A percentile compares a stretch with the other conserved stretches of the same genome.
These are phyloP conservation scores for Penicillium fuscoglaucum DNA, from an alignment of 2,329 filamentous ascomycete species.

Conservation along the genomic window DNA sequence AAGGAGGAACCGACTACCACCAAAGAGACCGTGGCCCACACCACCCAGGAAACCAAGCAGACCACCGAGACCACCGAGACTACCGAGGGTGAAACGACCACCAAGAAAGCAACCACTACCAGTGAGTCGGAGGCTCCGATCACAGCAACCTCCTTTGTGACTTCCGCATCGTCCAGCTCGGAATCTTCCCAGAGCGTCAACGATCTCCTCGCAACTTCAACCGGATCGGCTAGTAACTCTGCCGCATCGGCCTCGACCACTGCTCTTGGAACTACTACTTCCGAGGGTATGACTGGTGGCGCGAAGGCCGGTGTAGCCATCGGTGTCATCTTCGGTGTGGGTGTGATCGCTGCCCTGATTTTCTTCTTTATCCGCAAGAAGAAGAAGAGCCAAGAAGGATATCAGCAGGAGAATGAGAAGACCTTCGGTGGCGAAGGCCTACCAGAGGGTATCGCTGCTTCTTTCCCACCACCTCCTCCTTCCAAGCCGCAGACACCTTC, in stretches of 20 bases:
- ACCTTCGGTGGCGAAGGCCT: conserved; percentile 33
- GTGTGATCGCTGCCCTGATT: conserved; percentile 64
- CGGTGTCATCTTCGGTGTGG: conserved; percentile 71
- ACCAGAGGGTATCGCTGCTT: conserved; percentile 31
- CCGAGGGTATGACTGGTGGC: conserved; percentile 45
- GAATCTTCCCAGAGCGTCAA: conserved; percentile 17
- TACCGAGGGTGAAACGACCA: conserved; percentile 11
- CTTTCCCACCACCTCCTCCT: conserved; percentile 36
- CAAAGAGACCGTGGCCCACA: conserved; percentile 14
- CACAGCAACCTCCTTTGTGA: conserved; percentile 18
- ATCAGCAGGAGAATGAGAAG: conserved; percentile 65
- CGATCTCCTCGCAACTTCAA: conserved; percentile 17
- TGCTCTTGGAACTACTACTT: conserved; percentile 21
- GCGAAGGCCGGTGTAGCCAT: conserved; percentile 81
- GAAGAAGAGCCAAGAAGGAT: conserved; percentile 56
- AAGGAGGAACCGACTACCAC: conserved; percentile 15
- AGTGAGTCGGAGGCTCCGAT: not conserved
- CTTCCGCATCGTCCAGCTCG: conserved; percentile 25
- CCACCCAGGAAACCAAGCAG: conserved; percentile 15
- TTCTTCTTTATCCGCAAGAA: conserved; percentile 75
- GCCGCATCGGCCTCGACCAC: conserved; percentile 29
- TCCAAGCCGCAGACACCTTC: conserved; percentile 40
- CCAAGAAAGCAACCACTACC: conserved; percentile 2
- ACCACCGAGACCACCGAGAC: conserved; percentile 12
- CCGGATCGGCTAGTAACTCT: conserved; percentile 22